A percentile compares a stretch with the other conserved stretches of the same genome.
phyloP scores from a whole-genome alignment of 1,284 basidiomycete species.

The Malassezia psittaci region DNA sequence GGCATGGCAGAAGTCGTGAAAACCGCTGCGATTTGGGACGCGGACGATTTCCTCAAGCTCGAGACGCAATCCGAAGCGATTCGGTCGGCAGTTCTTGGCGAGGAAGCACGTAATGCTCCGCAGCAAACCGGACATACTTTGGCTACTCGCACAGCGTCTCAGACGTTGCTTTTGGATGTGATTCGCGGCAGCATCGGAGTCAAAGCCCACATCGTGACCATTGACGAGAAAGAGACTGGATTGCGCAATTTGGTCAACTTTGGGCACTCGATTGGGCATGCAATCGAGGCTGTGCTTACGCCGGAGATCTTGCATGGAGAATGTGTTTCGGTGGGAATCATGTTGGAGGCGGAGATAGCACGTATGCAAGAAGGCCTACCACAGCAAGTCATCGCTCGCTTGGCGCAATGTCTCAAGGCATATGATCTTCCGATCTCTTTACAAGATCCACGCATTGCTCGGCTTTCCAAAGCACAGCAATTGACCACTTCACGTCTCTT shows the following conservation, averaged over 20 bases:
- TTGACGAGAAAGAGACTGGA: slow-evolving; percentile 47
- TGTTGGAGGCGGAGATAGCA: slow-evolving; percentile 45
- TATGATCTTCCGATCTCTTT: slow-evolving; percentile 43
- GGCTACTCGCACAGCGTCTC: slow-evolving; percentile 33
- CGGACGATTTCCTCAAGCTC: slow-evolving; percentile 44
- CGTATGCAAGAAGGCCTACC: slow-evolving; percentile 38
- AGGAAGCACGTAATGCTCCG: slow-evolving; percentile 23
- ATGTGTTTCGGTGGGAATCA: slow-evolving; percentile 46
- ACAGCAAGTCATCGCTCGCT: slow-evolving; percentile 41
- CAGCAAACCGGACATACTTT: slow-evolving; percentile 34
- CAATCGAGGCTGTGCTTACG: slow-evolving; percentile 46
- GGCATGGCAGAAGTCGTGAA: slow-evolving; percentile 97
- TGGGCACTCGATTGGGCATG: slow-evolving; percentile 46
- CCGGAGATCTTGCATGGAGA: slow-evolving; percentile 46
- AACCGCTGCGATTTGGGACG: slow-evolving; percentile 47
- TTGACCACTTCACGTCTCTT: slow-evolving; percentile 73
- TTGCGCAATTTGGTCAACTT: slow-evolving; percentile 47
- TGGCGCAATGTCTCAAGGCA: slow-evolving; percentile 36
- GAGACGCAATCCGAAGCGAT: slow-evolving; percentile 39
- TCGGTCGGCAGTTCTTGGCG: slow-evolving; percentile 38
- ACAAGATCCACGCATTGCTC: slow-evolving; percentile 42
- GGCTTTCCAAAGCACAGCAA: slow-evolving; percentile 60
- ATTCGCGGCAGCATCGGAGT: slow-evolving; percentile 46
- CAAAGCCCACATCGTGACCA: slow-evolving; percentile 46
- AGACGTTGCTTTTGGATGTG: slow-evolving; percentile 45